These are phyloP conservation scores for Avena eriantha DNA, from an alignment of 176 grass and related monocot species.

Conservation along the genomic window DNA sequence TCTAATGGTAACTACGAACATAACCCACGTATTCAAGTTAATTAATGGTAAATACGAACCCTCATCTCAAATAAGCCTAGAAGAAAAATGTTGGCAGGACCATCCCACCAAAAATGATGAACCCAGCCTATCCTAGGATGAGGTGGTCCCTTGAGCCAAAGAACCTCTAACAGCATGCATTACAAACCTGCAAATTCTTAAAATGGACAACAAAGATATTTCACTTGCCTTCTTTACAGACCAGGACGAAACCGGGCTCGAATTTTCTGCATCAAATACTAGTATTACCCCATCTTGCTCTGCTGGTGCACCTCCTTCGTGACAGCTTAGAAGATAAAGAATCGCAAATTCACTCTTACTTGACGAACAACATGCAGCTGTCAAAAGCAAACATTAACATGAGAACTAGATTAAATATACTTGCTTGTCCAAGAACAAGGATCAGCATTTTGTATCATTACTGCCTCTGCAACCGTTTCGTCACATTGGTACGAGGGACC, in stretches of 20 bases:
- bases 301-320: slow-evolving; percentile 31
- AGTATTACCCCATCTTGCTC: slow-evolving; percentile 77
- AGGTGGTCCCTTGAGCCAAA: not conserved
- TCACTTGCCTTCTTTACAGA: slow-evolving; percentile 60
- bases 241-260: slow-evolving; percentile 65
- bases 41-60: not conserved
- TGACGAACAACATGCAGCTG: slow-evolving; percentile 70
- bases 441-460: slow-evolving; percentile 7
- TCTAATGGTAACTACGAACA: not conserved
- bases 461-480: not conserved
- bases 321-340: slow-evolving; percentile 58
- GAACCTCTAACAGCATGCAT: not conserved
- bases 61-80: slow-evolving; percentile 4
- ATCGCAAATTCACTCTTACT: slow-evolving; percentile 69
- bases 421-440: not conserved
- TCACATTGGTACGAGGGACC: not conserved
- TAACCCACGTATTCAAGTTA: not conserved
- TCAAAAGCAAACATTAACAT: slow-evolving; percentile 24
- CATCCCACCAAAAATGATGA: not conserved
- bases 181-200: not conserved
- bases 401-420: slow-evolving; percentile 32
- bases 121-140: not conserved
- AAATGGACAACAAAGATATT: not conserved
- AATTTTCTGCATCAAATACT: slow-evolving; percentile 74
- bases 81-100: not conserved